Conservation (phyloP, 805 yeast species). For the Saturnispora silvae region DNA sequence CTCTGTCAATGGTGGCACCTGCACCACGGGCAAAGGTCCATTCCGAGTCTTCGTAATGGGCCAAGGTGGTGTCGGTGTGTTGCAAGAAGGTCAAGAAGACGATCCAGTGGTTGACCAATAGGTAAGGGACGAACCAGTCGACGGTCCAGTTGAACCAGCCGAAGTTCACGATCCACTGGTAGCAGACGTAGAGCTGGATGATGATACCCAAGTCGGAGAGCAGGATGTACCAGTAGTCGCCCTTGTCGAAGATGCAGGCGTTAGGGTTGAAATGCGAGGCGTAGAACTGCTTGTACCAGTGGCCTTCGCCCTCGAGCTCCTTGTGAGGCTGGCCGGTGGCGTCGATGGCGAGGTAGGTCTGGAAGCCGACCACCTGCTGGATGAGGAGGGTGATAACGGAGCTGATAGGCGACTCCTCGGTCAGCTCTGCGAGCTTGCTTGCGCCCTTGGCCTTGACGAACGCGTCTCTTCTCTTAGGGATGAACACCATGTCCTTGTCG, state of each 20-base stretch:
- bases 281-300: conserved; percentile 27
- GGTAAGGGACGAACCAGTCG: conserved; percentile 50
- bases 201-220: conserved; percentile 48
- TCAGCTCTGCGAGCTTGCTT: conserved; percentile 31
- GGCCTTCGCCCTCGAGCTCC: conserved; percentile 19
- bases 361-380: conserved; percentile 51
- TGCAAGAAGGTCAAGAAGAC: conserved; percentile 53
- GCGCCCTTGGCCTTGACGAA: conserved; percentile 27
- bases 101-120: conserved; percentile 55
- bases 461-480: conserved; percentile 43
- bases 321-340: conserved; percentile 46
- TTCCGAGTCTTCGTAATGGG: conserved; percentile 44
- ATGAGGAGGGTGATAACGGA: conserved; percentile 33
- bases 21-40: conserved; percentile 63
- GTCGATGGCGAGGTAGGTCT: conserved; percentile 38
- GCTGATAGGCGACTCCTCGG: conserved; percentile 46
- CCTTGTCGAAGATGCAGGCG: conserved; percentile 43
- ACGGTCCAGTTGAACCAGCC: conserved; percentile 42
- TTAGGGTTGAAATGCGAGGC: conserved; percentile 46
- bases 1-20: conserved; percentile 54
- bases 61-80: conserved; percentile 50
- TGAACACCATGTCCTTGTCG: conserved; percentile 49
- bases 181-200: conserved; percentile 33
- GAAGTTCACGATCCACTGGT: conserved; percentile 39
- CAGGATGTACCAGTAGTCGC: conserved; percentile 45